These are phyloP conservation scores for Annulohypoxylon moriforme DNA, from an alignment of 495 filamentous ascomycete genomes.

Conservation along the genomic window DNA sequence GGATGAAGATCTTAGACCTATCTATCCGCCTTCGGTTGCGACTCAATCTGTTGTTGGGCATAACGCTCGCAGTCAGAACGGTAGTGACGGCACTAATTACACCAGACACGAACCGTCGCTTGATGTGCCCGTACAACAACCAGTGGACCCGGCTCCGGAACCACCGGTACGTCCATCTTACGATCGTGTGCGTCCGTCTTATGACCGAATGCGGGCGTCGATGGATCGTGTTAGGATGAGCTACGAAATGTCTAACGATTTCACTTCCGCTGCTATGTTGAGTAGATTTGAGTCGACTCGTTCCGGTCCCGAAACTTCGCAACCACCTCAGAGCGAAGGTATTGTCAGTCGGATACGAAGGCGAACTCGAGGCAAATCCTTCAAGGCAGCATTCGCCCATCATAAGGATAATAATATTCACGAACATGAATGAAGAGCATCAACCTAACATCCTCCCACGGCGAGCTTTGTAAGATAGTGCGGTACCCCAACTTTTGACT, in stretches of 20 bases:
- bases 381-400: conserved; percentile 44
- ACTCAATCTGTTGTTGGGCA: conserved; percentile 75
- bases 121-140: conserved; percentile 46
- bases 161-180: conserved; percentile 64
- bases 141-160: conserved; percentile 49
- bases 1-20: conserved; percentile 85
- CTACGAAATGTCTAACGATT: conserved; percentile 88
- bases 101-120: conserved; percentile 72
- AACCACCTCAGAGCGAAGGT: conserved; percentile 31
- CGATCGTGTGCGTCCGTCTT: conserved; percentile 69
- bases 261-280: conserved; percentile 86
- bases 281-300: conserved; percentile 83
- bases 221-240: conserved; percentile 81
- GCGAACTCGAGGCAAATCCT: conserved; percentile 50
- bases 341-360: conserved; percentile 47
- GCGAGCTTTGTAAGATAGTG: conserved; percentile 27
- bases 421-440: conserved; percentile 42
- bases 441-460: neutral
- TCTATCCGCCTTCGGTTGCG: conserved; percentile 88
- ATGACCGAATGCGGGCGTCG: conserved; percentile 76
- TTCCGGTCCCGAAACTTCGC: conserved; percentile 46
- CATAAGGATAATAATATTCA: conserved; percentile 48
- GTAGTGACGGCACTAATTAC: conserved; percentile 93
- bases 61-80: conserved; percentile 86
- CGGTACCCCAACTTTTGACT: conserved; percentile 14